A percentile compares a stretch with the other conserved stretches of the same genome.
These are phyloP conservation scores for Stylosanthes scabra DNA, from an alignment of 331 rosid genomes.

Conservation along the genomic window DNA sequence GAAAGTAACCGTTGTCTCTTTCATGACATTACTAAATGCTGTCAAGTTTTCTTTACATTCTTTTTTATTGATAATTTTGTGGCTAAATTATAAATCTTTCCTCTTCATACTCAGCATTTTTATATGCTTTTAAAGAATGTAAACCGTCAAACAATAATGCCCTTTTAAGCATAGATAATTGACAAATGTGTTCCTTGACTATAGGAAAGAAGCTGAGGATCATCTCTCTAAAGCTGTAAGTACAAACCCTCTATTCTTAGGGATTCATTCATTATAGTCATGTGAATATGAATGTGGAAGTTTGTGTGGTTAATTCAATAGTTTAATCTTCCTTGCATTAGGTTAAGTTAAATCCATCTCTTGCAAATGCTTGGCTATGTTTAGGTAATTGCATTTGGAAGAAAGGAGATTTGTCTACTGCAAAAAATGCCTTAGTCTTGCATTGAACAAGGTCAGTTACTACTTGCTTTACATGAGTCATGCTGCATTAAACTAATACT, in stretches of 20 bases:
- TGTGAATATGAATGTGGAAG: slow-evolving; percentile 40
- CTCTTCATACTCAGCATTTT: no score
- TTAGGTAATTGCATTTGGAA: slow-evolving; percentile 98
- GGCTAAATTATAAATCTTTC: no score
- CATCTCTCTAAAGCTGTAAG: slow-evolving; percentile 94
- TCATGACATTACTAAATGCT: no score
- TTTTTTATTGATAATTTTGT: no score
- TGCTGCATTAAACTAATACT: slow-evolving; percentile 8
- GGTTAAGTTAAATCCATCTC: slow-evolving; percentile 97
- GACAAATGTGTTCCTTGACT: slow-evolving; percentile 78
- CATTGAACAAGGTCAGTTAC: slow-evolving; percentile 74
- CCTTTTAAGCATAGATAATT: no score
- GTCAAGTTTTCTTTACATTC: no score
- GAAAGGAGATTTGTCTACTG: slow-evolving; percentile 85
- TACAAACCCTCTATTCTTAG: slow-evolving; percentile 10
- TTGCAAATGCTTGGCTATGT: slow-evolving; percentile 96
- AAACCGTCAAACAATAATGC: no score
- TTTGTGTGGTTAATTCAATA: slow-evolving; percentile 35
- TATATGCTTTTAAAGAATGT: no score
- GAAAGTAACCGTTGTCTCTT: no score
- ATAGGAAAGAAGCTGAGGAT: slow-evolving; percentile 89
- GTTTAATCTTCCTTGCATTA: slow-evolving; percentile 46
- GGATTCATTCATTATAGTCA: slow-evolving; percentile 31
- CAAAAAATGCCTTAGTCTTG: slow-evolving; percentile 87
- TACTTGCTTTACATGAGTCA: slow-evolving; percentile 13